Base-by-base conservation (phyloP, 257 asterid species). In the Solanum megistacrolobum region DNA sequence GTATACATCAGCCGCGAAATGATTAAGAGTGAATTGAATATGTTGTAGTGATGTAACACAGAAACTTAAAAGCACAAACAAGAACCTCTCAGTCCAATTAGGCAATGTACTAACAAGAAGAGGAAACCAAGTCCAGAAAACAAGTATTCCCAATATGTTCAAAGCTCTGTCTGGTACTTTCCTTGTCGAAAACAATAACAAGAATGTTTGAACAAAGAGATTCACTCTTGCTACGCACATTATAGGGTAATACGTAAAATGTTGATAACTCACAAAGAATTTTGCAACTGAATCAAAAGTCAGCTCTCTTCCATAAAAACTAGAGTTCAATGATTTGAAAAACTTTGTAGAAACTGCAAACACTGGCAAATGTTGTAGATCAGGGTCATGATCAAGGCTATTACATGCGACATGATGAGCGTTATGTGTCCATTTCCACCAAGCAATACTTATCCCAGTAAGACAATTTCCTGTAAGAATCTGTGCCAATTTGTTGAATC, bases 361-460 rank as follows among this genome's bases (percentile, higher is more conserved):
- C 3, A 96, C 73, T 11, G 98, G 99, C 78, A 96, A 69, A 89
- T 96, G 99, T 87, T 96, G 98, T 12, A 96, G 96, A 79, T 96
- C 99, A 2, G 99, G 99, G 29, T 96, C 99, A 38, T 96, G 88
- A 87, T 96, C 98, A 20, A 96, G 95, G 89, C 98, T 95, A 52
- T 96, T 95, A 86, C 98, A 95, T 0, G 98, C 91, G 0, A 94
- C 87, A 55, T 96, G 99, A 88, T 96, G 99, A 5, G 98, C 98
- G 36, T 96, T 96, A 83, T 96, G 99, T 0, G 98, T 96, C 99
- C 98, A 96, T 82, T 95, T 96, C 99, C 99, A 96, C 99, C 99
- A 96, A 6, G 98, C 99, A 74, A 96, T 96, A 90, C 99, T 96
- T 86, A 96, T 96, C 5, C 99, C 99, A 3, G 98, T 95, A n/a